Evolutionary conservation across 192 early-diverging fungal genomes (phyloP), one percentile per base, ranked within the genome.

Genomic region (Linnemannia exigua): DNA sequence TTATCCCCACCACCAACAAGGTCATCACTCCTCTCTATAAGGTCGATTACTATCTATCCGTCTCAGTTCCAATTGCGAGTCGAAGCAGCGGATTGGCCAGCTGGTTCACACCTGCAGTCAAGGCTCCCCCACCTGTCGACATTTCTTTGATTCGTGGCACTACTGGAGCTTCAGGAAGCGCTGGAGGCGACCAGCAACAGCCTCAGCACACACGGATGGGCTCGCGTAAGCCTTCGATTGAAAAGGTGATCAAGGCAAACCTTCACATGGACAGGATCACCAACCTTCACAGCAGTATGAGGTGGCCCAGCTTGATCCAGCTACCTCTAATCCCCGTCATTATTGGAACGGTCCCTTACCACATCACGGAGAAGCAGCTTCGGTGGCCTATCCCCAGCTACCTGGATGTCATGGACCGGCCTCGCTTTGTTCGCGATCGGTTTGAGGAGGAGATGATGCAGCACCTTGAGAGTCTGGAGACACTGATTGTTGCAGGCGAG

Each of bases 391-490:
- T 86, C 25, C 84, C 84, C 41, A 86, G 66, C 33, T 86, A 86
- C 52, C 31, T 80, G 73, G 79, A 86, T 33, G 84, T 86, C 14
- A 80, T 67, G 41, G 84, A 86, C 48, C 67, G 84, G 50, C 84
- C 84, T 6, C 51, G 84, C 14, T 86, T 86, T 69, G 52, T 86
- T 25, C 84, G 84, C 20, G 84, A 86, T 74, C 74, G 79, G 46
- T 86, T 86, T 51, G 84, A 86, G 50, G 84, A 86, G 35, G 84
- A 86, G 48, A 86, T 86, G 84, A 86, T 86, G 36, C 84, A 86
- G 58, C 84, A 86, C 44, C 37, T 86, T 0, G 46, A 79, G 50
- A 76, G 70, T 69, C 78, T 86, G 20, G 84, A 86, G 79, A 86
- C 77, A 0, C n/a, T 86, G 70, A 74, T 86, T 67, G 58, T 63